Percentiles rank a stretch among this genome's conserved stretches.
Evolutionary conservation across 495 filamentous ascomycete genomes (phyloP).

Genomic region (Penicillium nucicola): DNA sequence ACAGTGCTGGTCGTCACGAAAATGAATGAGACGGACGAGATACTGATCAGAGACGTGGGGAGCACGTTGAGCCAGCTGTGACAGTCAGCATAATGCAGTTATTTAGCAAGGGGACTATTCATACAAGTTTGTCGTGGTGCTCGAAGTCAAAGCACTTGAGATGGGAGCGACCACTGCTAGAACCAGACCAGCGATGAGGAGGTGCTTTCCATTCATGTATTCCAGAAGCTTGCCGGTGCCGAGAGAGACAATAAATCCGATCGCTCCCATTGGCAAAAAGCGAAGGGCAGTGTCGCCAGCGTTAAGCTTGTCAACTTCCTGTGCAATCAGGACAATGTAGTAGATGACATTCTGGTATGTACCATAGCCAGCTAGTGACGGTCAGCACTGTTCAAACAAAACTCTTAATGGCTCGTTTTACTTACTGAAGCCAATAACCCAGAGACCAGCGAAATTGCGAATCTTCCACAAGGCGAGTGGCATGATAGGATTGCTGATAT

Average conservation of each 20-base stretch:
- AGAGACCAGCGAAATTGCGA: constrained; percentile 35
- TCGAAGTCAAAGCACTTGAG: constrained; percentile 29
- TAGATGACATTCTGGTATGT: constrained; percentile 40
- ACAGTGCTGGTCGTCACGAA: constrained; percentile 37
- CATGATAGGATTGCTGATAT: constrained; percentile 34
- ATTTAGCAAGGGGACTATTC: too few species aligned
- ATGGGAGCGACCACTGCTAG: constrained; percentile 32
- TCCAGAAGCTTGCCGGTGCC: constrained; percentile 35
- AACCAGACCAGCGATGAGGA: constrained; percentile 25
- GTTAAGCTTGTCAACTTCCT: constrained; percentile 30
- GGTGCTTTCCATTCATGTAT: constrained; percentile 36
- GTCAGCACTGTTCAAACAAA: constrained; percentile 7
- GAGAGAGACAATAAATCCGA: constrained; percentile 33
- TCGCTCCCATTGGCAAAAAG: constrained; percentile 35
- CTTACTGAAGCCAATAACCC: constrained; percentile 39
- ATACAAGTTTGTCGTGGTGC: constrained; percentile 26
- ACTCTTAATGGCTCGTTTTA: too few species aligned
- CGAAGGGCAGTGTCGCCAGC: constrained; percentile 34
- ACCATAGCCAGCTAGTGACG: constrained; percentile 29
- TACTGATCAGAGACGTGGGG: constrained; percentile 34
- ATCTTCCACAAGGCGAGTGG: constrained; percentile 34
- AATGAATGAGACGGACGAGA: constrained; percentile 36
- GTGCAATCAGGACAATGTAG: constrained; percentile 36
- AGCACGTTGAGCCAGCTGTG: constrained; percentile 35
- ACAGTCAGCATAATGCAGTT: constrained; percentile 7